phyloP scores from a whole-genome alignment of 1,284 basidiomycete genomes.

The Pseudozyma hubeiensis region DNA sequence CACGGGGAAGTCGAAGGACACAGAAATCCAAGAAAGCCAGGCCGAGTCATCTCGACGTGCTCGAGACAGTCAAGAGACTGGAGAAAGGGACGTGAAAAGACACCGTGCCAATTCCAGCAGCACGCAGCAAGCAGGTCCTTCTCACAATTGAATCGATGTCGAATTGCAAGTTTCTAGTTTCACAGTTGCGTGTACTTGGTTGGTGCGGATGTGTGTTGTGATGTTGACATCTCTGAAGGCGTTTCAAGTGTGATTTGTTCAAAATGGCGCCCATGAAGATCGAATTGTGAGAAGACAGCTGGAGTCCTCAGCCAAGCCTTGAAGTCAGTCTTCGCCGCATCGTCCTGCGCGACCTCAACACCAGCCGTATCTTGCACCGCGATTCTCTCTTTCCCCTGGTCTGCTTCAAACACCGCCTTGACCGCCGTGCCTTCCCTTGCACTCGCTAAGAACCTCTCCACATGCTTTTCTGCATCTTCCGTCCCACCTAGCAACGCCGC shows the following conservation, averaged over 20 bases:
- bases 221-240: no score
- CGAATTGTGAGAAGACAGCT: constrained; percentile 11
- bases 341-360: background rate
- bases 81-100: background rate
- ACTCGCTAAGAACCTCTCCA: constrained; percentile 19
- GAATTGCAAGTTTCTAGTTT: background rate
- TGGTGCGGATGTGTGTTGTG: background rate
- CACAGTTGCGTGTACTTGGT: background rate
- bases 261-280: constrained; percentile 4
- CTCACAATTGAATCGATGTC: background rate
- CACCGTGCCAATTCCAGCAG: background rate
- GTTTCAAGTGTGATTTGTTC: no score
- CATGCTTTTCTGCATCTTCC: constrained; percentile 1
- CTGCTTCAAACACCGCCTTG: background rate
- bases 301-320: constrained; percentile 30
- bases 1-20: background rate
- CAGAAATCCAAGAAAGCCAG: background rate
- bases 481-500: constrained; percentile 19
- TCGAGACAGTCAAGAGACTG: background rate
- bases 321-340: background rate
- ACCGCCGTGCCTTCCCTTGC: constrained; percentile 22
- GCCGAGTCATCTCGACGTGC: background rate
- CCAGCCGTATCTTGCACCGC: background rate
- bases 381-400: background rate
- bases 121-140: background rate